Evolutionary conservation across 305 asterid genomes (phyloP).

Genomic region (Fraxinus dipetala): DNA sequence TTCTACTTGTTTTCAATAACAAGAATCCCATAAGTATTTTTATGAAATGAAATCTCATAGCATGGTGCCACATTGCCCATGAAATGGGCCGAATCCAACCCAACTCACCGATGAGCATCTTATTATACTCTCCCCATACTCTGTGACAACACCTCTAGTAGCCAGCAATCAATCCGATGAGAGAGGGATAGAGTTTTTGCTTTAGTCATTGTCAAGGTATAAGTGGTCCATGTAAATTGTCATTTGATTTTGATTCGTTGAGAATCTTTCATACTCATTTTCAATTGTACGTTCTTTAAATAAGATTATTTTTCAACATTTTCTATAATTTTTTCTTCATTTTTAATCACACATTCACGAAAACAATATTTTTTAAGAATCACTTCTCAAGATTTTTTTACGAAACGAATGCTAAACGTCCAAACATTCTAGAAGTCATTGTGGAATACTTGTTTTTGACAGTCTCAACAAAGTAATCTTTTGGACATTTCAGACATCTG

Average conservation of each 20-base stretch:
- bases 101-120: not conserved
- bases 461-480: conserved; percentile 43
- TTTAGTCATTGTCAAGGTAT: conserved; percentile 32
- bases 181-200: conserved; percentile 20
- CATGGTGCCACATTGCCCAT: not conserved
- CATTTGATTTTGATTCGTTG: too few relatives aligned
- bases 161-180: not conserved
- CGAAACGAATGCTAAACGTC: conserved; percentile 9
- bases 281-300: too few relatives aligned
- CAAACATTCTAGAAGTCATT: conserved; percentile 30
- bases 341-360: too few relatives aligned
- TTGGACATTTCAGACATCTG: conserved; percentile 44
- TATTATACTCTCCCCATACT: conserved; percentile 20
- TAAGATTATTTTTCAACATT: too few relatives aligned
- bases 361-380: too few relatives aligned
- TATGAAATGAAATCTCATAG: not conserved
- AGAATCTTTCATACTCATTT: too few relatives aligned
- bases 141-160: conserved; percentile 11
- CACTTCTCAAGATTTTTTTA: too few relatives aligned
- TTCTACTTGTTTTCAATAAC: not conserved
- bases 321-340: too few relatives aligned
- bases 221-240: conserved; percentile 24
- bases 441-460: conserved; percentile 19
- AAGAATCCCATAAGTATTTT: too few relatives aligned
- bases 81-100: conserved; percentile 12